phyloP scores from a whole-genome alignment of 2,329 filamentous ascomycete genomes.

The Sarocladiaceae sp. region DNA sequence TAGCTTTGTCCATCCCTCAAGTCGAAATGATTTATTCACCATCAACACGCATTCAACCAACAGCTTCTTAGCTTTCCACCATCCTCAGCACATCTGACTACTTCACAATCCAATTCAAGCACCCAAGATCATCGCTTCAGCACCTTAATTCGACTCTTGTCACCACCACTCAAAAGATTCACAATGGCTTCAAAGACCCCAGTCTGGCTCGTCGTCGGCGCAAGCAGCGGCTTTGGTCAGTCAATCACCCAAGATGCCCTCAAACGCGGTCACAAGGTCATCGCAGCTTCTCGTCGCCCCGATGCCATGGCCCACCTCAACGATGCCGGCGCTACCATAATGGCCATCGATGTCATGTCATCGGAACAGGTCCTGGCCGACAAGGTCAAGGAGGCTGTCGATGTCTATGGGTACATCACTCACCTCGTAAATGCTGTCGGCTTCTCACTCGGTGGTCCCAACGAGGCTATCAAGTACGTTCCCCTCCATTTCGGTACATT shows the following conservation, averaged over 20 bases:
- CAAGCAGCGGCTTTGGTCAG: slow-evolving; percentile 44
- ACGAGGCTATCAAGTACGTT: slow-evolving; percentile 28
- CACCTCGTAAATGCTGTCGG: slow-evolving; percentile 43
- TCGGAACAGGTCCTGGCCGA: slow-evolving; percentile 28
- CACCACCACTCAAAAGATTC: neutral
- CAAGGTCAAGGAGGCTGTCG: slow-evolving; percentile 26
- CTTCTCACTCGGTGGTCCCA: slow-evolving; percentile 34
- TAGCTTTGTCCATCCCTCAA: no score
- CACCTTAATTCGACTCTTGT: no score
- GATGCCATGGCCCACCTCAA: slow-evolving; percentile 34
- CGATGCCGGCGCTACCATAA: slow-evolving; percentile 32
- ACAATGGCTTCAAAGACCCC: slow-evolving; percentile 16
- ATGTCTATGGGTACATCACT: slow-evolving; percentile 33
- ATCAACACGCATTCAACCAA: no score
- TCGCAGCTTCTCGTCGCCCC: slow-evolving; percentile 41
- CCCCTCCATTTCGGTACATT: no score
- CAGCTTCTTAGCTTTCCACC: no score
- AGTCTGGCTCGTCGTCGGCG: slow-evolving; percentile 49
- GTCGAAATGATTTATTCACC: no score
- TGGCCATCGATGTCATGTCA: slow-evolving; percentile 41
- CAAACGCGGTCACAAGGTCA: slow-evolving; percentile 38
- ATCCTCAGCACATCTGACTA: neutral
- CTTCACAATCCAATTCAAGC: no score
- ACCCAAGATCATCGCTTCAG: no score
- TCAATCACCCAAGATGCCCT: slow-evolving; percentile 37